A percentile compares a stretch with the other conserved stretches of the same genome.
phyloP scores from a whole-genome alignment of 2,329 filamentous ascomycete genomes.

The Aspergillus tanneri region DNA sequence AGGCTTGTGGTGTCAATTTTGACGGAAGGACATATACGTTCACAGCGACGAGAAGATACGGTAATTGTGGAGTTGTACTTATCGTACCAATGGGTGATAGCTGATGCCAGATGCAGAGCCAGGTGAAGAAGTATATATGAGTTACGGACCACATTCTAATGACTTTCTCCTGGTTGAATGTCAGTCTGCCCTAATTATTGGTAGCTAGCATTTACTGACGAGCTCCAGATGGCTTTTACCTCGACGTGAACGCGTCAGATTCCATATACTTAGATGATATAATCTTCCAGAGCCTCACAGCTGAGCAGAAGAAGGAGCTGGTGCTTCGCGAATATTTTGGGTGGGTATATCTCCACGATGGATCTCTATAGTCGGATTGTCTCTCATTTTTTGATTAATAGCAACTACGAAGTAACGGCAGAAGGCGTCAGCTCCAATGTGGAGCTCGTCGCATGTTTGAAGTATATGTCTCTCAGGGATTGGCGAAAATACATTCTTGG shows the following conservation, averaged over 20 bases:
- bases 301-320: constrained; percentile 24
- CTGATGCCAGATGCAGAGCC: constrained; percentile 24
- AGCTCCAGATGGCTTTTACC: constrained; percentile 38
- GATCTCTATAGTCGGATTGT: background rate
- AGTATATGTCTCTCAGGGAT: constrained; percentile 28
- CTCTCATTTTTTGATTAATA: constrained; percentile 7
- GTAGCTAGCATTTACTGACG: background rate
- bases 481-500: constrained; percentile 33
- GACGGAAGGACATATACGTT: constrained; percentile 29
- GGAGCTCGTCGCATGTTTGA: constrained; percentile 32
- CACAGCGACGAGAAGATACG: constrained; percentile 25
- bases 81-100: background rate
- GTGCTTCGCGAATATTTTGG: constrained; percentile 26
- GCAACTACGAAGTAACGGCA: constrained; percentile 33
- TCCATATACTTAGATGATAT: constrained; percentile 37
- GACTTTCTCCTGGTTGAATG: constrained; percentile 41
- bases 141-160: constrained; percentile 40
- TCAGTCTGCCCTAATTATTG: constrained; percentile 16
- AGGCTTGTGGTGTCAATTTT: constrained; percentile 31
- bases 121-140: constrained; percentile 40
- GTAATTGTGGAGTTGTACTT: constrained; percentile 13
- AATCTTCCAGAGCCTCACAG: constrained; percentile 26
- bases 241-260: constrained; percentile 35
- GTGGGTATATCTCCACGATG: constrained; percentile 13
- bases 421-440: constrained; percentile 29